Conservation (phyloP, 2,329 filamentous ascomycete species). For the Fusarium verticillioides region DNA sequence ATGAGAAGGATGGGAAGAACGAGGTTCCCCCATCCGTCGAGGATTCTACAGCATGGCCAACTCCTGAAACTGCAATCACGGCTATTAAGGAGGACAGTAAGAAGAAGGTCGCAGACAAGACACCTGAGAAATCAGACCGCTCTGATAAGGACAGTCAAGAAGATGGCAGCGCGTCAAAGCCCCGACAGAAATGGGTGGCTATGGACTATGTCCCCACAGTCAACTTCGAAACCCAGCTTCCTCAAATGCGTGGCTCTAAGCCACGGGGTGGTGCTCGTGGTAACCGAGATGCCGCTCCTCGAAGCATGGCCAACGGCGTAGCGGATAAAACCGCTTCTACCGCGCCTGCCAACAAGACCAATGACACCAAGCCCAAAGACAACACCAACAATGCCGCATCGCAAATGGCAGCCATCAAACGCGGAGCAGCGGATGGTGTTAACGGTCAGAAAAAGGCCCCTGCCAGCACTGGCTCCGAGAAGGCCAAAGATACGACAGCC, state of each 20-base stretch:
- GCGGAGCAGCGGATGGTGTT: conserved; percentile 55
- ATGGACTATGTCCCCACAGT: conserved; percentile 86
- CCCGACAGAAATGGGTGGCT: conserved; percentile 80
- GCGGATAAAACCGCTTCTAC: conserved; percentile 53
- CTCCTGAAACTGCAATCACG: conserved; percentile 78
- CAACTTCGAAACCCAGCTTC: conserved; percentile 85
- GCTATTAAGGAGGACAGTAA: conserved; percentile 73
- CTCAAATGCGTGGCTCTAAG: conserved; percentile 62
- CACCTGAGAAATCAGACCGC: conserved; percentile 68
- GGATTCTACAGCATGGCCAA: conserved; percentile 89
- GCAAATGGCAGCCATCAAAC: conserved; percentile 56
- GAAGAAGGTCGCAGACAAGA: conserved; percentile 74
- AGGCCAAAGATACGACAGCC: conserved; percentile 54
- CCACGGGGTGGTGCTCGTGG: conserved; percentile 61
- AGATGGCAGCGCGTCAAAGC: conserved; percentile 55
- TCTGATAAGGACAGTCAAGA: conserved; percentile 74
- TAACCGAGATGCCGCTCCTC: conserved; percentile 50
- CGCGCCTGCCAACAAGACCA: conserved; percentile 46
- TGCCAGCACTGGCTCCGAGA: conserved; percentile 49
- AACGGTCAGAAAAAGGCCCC: conserved; percentile 57
- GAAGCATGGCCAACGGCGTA: conserved; percentile 50
- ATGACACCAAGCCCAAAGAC: conserved; percentile 52
- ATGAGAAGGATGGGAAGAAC: conserved; percentile 55
- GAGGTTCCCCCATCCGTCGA: conserved; percentile 71
- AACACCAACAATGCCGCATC: conserved; percentile 52